Conservation (phyloP, 1,139 yeast species). For the Geotrichum europaeum region DNA sequence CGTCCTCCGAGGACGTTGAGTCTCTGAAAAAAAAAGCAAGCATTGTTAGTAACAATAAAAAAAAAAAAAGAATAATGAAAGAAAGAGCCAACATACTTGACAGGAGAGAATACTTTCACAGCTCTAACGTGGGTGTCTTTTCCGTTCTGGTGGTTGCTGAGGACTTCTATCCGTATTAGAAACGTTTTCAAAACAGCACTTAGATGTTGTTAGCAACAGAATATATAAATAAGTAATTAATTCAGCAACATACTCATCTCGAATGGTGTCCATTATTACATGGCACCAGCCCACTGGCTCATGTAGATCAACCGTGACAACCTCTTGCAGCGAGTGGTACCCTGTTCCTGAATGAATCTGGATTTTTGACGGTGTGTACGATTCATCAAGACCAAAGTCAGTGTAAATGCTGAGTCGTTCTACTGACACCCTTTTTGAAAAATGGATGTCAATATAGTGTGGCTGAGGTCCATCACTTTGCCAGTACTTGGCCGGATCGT, state of each 20-base stretch:
- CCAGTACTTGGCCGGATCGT: constrained; percentile 76
- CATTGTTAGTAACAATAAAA: neutral
- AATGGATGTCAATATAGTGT: constrained; percentile 73
- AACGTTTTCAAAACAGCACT: constrained; percentile 63
- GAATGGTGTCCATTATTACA: constrained; percentile 55
- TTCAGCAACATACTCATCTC: constrained; percentile 37
- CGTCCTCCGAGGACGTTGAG: constrained; percentile 23
- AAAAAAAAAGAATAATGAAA: neutral
- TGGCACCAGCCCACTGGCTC: constrained; percentile 88
- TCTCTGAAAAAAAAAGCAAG: constrained; percentile 22
- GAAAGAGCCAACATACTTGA: constrained; percentile 21
- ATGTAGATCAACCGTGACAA: constrained; percentile 56
- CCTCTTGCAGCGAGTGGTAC: constrained; percentile 74
- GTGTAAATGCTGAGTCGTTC: constrained; percentile 67
- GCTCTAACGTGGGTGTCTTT: constrained; percentile 90
- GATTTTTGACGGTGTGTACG: constrained; percentile 81
- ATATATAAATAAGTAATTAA: neutral
- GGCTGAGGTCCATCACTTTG: constrained; percentile 97
- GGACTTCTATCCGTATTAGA: constrained; percentile 59
- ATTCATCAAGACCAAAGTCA: constrained; percentile 68
- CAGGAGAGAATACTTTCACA: constrained; percentile 49
- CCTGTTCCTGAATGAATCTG: constrained; percentile 77
- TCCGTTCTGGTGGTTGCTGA: constrained; percentile 90
- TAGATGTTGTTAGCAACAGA: neutral
- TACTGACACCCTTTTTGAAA: constrained; percentile 69